Evolutionary conservation across 1,284 basidiomycete species (phyloP).

Genomic region (Trichosporon asahii): DNA sequence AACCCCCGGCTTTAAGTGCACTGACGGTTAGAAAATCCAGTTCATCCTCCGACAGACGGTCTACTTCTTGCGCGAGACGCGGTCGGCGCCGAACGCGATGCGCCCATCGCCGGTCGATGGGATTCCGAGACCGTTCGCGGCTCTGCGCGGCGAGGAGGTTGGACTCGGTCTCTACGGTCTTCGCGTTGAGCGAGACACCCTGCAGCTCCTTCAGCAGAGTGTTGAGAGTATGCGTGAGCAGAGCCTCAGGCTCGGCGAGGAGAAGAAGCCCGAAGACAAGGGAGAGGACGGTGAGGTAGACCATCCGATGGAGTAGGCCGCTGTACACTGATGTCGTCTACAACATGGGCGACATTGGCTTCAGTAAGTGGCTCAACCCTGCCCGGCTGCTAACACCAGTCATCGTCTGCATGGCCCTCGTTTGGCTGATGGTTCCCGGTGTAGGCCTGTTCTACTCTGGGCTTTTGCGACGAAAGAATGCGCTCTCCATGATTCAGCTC

Average conservation of each 20-base stretch:
- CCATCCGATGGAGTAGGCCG: not conserved
- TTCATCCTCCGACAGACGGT: conserved; percentile 47
- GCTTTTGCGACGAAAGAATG: conserved; percentile 76
- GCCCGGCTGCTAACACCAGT: conserved; percentile 31
- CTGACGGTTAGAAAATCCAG: conserved; percentile 46
- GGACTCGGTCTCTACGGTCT: conserved; percentile 42
- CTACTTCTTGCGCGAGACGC: conserved; percentile 43
- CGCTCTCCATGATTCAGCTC: conserved; percentile 85
- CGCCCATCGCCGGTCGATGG: conserved; percentile 30
- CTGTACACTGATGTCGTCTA: conserved; percentile 36
- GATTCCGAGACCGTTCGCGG: conserved; percentile 33
- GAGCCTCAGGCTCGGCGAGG: not conserved
- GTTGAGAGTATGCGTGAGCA: not conserved
- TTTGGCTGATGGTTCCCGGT: conserved; percentile 93
- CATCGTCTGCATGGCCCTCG: conserved; percentile 61
- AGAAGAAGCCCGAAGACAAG: not conserved
- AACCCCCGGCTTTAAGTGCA: too few relatives aligned
- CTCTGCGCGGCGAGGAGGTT: conserved; percentile 14
- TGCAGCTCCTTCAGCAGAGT: conserved; percentile 19
- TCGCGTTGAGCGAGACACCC: conserved; percentile 41
- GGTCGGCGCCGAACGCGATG: conserved; percentile 35
- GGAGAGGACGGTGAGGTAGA: not conserved
- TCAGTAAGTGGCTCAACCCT: conserved; percentile 48
- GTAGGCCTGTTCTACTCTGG: conserved; percentile 79
- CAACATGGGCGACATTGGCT: conserved; percentile 58